phyloP scores from a whole-genome alignment of 2,329 filamentous ascomycete species.

The Fusarium sp. region DNA sequence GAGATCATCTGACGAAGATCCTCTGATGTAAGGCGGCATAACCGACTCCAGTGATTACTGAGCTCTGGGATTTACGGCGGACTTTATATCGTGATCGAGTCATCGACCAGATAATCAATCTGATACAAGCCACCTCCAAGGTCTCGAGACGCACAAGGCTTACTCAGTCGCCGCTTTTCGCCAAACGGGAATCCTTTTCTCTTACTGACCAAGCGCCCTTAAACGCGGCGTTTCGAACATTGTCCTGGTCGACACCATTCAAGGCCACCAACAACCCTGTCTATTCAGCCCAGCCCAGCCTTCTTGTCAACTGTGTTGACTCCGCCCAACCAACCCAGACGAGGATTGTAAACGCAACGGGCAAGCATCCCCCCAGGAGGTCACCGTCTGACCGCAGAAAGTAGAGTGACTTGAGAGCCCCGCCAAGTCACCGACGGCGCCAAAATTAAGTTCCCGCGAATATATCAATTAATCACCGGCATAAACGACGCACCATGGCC shows the following conservation, averaged over 20 bases:
- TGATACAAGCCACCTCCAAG: conserved; percentile 35
- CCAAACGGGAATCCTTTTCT: conserved; percentile 10
- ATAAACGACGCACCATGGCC: conserved; percentile 44
- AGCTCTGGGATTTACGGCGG: conserved; percentile 3
- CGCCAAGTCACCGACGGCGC: conserved; percentile 47
- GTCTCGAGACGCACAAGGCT: conserved; percentile 19
- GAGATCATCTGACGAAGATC: conserved; percentile 29
- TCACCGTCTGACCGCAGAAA: conserved; percentile 50
- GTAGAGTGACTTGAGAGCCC: conserved; percentile 49
- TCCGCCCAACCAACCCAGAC: conserved; percentile 46
- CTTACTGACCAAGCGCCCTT: conserved; percentile 21
- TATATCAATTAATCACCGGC: conserved; percentile 42
- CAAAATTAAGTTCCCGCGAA: conserved; percentile 46
- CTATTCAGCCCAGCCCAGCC: conserved; percentile 40
- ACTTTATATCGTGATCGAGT: conserved; percentile 17
- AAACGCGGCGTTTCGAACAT: conserved; percentile 19
- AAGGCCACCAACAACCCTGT: conserved; percentile 43
- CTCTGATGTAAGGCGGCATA: conserved; percentile 31
- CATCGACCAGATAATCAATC: conserved; percentile 26
- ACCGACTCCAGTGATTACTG: conserved; percentile 20
- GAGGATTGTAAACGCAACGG: conserved; percentile 43
- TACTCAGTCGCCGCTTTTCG: conserved; percentile 22
- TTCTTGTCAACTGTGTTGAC: conserved; percentile 39
- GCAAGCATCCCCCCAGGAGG: conserved; percentile 46
- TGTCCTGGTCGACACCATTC: conserved; percentile 21